Evolutionary conservation across 2,329 filamentous ascomycete species (phyloP), one percentile per base, ranked within the genome.

Genomic region (Stachybotrys echinatus): DNA sequence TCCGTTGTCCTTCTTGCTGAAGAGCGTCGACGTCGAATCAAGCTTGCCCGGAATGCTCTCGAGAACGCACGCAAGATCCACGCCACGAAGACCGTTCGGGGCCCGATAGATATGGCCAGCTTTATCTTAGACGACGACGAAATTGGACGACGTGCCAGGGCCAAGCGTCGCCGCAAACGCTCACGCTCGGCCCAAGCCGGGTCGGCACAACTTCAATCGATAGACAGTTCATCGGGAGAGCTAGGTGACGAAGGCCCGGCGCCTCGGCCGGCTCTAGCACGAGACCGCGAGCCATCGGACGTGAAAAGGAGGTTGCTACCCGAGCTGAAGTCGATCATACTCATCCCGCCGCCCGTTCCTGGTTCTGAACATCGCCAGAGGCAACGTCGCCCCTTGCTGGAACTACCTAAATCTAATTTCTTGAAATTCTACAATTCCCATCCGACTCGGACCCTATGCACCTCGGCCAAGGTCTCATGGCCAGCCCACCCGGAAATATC

Each of bases 1-100:
- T 81, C 78, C 40, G 70, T 82, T 49, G 72, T 75, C 46, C 61
- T 79, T 22, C 66, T 83, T 49, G 70, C 79, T 50, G 79, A 83
- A 63, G 79, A 83, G 62, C 76, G 77, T 45, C 73, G 79, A 52
- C 75, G 77, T 50, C 74, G 77, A 22, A 75, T 81, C 53, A 74
- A 75, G 49, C 68, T 77, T 42, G 72, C 77, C 31, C 69, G 70
- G 42, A 67, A 74, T 19, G 74, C 76, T 17, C 69, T 79, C 34
- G 70, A 76, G 4, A 82, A 82, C 68, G 76, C 74, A 20, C 68
- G 75, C 49, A 79, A 73, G 50, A 60, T 81, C 10, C 77, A 74
- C 50, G 70, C 69, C 5, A 65, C 63, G 45, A 63, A 65, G 52
- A 62, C 54, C 23, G 61, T 61, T 23, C 62, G 62, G 22, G 62